Evolutionary conservation across 106 monocot species (phyloP), one percentile per base, ranked within the genome.

Genomic region (Cymbidium sinense): DNA sequence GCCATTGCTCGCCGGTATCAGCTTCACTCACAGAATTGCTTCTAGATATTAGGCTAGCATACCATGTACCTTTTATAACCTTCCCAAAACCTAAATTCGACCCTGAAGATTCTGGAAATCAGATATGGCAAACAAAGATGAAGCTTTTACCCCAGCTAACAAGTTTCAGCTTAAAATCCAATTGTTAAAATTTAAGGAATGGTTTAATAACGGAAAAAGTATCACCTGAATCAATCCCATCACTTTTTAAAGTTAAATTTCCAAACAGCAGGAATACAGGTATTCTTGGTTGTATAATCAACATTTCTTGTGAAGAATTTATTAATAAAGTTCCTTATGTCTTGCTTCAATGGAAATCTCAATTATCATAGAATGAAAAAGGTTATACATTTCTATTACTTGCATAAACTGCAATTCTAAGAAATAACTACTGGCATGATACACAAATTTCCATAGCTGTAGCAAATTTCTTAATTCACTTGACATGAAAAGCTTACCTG

Each of bases 21-120:
- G 75, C 77, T 70, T 80, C 23, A 35, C 73, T 28, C 28, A 70
- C 31, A 79, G 55, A 55, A 73, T 23, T 78, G 28, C 51, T 79
- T 41, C 74, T 75, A 43, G 76, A 81, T 44, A 12, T 39, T 19
- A 28, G 33, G 28, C 13, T 33, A 31, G 69, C 17, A 61, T 61
- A 25, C 61, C 61, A 61, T 25, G 25, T 10, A 69, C 15, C 29
- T 69, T 34, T 71, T 35, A 21, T 36, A 36, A 21, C 71, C 3
- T 71, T 71, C 71, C 36, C 18, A 29, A 5, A 39, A n/a, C 4
- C 71, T 21, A 80, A 20, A 21, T 70, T 28, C 69, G 19, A 15
- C 47, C 17, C 21, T 29, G 75, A 29, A 67, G 29, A 41, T 43
- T 7, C 29, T 27, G 67, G 11, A 47, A 17, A 71, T 71, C 10